A percentile compares a stretch with the other conserved stretches of the same genome.
Evolutionary conservation across 305 asterid species (phyloP).

Genomic region (Solanum aculeatissimum): DNA sequence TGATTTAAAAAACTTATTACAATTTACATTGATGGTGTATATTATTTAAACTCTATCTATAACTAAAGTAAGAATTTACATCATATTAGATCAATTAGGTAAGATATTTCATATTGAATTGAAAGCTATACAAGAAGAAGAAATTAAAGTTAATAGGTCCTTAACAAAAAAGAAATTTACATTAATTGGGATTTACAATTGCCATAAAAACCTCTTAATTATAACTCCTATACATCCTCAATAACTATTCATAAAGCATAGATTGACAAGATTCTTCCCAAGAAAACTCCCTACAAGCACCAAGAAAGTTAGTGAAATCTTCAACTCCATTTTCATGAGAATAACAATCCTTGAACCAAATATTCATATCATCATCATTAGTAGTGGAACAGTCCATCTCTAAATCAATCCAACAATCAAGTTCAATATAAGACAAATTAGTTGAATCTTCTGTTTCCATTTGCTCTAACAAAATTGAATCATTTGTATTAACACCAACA

Average conservation of each 20-base stretch:
- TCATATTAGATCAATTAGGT: background rate
- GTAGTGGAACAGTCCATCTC: background rate
- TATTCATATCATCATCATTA: background rate
- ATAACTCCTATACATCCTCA: background rate
- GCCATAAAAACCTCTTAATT: background rate
- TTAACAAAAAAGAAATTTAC: background rate
- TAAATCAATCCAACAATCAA: background rate
- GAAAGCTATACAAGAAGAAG: background rate
- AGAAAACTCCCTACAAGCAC: background rate
- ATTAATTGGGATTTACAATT: background rate
- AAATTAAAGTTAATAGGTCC: background rate
- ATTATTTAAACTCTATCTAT: too few relatives aligned
- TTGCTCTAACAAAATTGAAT: background rate
- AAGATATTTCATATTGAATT: background rate
- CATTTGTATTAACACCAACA: background rate
- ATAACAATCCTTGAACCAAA: background rate
- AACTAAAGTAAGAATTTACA: too few relatives aligned
- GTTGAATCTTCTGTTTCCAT: background rate
- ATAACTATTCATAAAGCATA: background rate
- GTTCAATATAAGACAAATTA: background rate
- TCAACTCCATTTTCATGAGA: background rate
- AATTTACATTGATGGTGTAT: too few relatives aligned
- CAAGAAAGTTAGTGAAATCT: background rate
- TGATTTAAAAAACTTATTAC: too few relatives aligned
- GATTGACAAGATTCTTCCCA: background rate